Percentiles rank a stretch among this genome's conserved stretches.
phyloP scores from a whole-genome alignment of 352 stramenopile species.

The Blastocystis sp. region DNA sequence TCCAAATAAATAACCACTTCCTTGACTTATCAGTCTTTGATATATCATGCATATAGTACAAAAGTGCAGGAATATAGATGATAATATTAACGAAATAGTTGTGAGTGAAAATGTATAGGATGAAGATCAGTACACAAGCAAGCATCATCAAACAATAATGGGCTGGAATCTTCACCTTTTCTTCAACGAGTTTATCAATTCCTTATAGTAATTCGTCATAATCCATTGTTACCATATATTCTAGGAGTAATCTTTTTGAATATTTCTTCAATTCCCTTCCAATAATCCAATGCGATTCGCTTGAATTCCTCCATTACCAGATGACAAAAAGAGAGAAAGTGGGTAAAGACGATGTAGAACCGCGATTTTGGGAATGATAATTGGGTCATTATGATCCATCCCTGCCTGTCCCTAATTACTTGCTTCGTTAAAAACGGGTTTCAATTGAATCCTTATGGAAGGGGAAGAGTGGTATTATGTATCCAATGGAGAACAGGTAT shows the following conservation, averaged over 20 bases:
- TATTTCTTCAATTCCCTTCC: slow-evolving; percentile 15
- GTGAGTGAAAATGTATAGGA: not conserved
- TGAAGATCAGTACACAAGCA: not conserved
- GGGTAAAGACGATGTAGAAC: not conserved
- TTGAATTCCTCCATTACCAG: not conserved
- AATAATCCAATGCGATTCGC: not conserved
- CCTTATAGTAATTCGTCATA: not conserved
- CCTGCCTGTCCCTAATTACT: not conserved
- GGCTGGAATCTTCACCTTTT: not conserved
- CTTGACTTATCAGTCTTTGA: not conserved
- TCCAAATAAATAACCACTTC: slow-evolving; percentile 57
- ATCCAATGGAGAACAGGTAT: slow-evolving; percentile 51
- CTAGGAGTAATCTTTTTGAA: slow-evolving; percentile 51
- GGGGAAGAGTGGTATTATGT: slow-evolving; percentile 65
- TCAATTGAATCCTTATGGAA: slow-evolving; percentile 65
- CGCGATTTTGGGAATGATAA: not conserved
- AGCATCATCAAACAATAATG: slow-evolving; percentile 39
- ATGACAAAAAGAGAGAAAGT: not conserved
- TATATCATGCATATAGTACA: not conserved
- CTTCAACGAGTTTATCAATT: slow-evolving; percentile 27
- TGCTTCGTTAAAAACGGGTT: slow-evolving; percentile 56
- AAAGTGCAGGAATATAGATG: not conserved
- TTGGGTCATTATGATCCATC: not conserved
- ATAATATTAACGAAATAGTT: not conserved
- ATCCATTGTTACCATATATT: not conserved